These are phyloP conservation scores for Hermanozyma aechmeae DNA, from an alignment of 805 yeast species.

Conservation along the genomic window DNA sequence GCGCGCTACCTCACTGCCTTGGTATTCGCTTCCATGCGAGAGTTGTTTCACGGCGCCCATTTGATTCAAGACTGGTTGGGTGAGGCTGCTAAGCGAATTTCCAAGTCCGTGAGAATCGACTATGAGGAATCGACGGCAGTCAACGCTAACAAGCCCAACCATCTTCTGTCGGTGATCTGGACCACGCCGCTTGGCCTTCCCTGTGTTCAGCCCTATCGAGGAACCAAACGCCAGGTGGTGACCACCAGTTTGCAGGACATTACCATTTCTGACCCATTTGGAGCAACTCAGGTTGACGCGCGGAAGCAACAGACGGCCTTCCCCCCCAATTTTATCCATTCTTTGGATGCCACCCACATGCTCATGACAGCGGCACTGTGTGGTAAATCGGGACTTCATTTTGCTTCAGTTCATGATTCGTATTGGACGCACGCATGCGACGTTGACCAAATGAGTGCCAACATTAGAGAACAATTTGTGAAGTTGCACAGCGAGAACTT, in stretches of 20 bases:
- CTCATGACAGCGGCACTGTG: conserved; percentile 77
- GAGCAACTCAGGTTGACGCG: conserved; percentile 71
- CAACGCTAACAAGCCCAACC: conserved; percentile 43
- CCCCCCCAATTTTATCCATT: conserved; percentile 93
- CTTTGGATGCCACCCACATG: conserved; percentile 97
- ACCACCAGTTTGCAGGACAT: conserved; percentile 82
- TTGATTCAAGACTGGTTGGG: conserved; percentile 95
- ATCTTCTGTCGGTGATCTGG: conserved; percentile 90
- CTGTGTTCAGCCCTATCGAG: conserved; percentile 93
- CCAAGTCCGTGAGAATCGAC: conserved; percentile 68
- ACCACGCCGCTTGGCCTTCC: conserved; percentile 94
- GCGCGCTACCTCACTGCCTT: conserved; percentile 60
- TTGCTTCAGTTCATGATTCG: conserved; percentile 96
- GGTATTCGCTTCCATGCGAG: conserved; percentile 78
- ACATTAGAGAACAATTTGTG: conserved; percentile 73
- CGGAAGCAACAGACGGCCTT: conserved; percentile 88
- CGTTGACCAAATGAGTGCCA: conserved; percentile 59
- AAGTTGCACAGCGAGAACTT: conserved; percentile 66
- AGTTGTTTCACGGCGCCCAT: conserved; percentile 87
- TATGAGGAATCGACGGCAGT: conserved; percentile 29
- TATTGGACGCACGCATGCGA: conserved; percentile 96
- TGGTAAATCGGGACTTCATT: conserved; percentile 51
- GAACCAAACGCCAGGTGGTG: conserved; percentile 52
- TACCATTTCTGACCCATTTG: conserved; percentile 82
- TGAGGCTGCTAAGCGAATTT: conserved; percentile 70